Conservation (phyloP, 345 rosid genomes). For the Stellera chamaejasme region DNA sequence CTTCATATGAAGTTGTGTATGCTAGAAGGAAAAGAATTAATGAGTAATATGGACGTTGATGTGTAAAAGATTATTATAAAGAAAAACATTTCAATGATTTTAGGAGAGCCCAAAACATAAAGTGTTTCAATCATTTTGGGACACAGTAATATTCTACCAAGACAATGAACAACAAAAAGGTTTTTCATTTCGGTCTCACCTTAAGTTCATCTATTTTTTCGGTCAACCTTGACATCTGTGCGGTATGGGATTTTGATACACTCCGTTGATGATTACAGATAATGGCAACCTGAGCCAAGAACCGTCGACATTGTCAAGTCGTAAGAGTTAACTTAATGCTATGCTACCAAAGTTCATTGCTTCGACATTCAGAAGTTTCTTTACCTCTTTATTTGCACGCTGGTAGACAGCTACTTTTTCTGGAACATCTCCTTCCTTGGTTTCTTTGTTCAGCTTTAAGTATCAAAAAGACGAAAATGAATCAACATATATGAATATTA, state of each 20-base stretch:
- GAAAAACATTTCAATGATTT: no score
- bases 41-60: no score
- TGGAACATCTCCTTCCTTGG: constrained; percentile 68
- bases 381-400: constrained; percentile 89
- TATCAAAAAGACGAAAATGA: constrained; percentile 14
- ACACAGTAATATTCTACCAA: no score
- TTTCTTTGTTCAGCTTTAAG: constrained; percentile 60
- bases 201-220: constrained; percentile 69
- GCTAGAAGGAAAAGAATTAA: no score
- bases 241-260: constrained; percentile 70
- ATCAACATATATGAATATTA: background rate
- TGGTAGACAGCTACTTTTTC: constrained; percentile 71
- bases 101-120: no score
- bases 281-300: constrained; percentile 74
- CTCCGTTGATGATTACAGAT: constrained; percentile 98
- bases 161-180: no score
- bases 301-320: constrained; percentile 12
- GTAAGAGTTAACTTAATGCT: background rate
- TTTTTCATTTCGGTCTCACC: constrained; percentile 27
- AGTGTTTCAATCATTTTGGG: no score
- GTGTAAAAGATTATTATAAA: no score
- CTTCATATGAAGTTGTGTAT: no score
- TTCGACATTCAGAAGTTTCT: constrained; percentile 1
- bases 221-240: constrained; percentile 72
- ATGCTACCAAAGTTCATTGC: background rate